Evolutionary conservation across 306 rosid genomes (phyloP), one percentile per base, ranked within the genome.

Genomic region (Cucurbita argyrosperma): DNA sequence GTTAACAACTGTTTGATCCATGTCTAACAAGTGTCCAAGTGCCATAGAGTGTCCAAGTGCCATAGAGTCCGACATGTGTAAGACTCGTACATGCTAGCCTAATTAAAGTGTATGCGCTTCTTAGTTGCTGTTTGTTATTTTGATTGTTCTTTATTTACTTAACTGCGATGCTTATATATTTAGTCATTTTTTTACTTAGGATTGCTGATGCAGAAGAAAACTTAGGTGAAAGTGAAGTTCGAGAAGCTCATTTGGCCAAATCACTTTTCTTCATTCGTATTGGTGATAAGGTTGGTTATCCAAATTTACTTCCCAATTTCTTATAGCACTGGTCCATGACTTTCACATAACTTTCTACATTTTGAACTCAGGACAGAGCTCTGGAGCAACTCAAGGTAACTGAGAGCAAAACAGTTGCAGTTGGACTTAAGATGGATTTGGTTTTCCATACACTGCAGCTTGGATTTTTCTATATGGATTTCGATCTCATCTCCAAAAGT

Each of bases 171-270:
- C 4, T 18, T 62, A 8, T 35, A 8, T 7, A 9, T 49, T 60
- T 7, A 30, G 26, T 10, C 6, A 3, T 49, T 75, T 13, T 43
- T 49, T 77, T 63, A 76, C 80, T 57, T 43, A 95, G 99, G 88
- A 91, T 91, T 82, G 96, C 97, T 73, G 99, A 95, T 71, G 97
- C 99, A 0, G 99, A 95, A 80, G 97, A 91, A 66, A 95, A 95
- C 85, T 83, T 95, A 43, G 99, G 99, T 8, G 99, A 95, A 85
- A 95, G 97, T 85, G 99, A 95, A 87, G 99, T 95, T 50, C 88
- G 99, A 43, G 99, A 95, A 84, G 99, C 99, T 72, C 99, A 94
- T 79, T 74, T 94, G 80, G 99, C 99, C 21, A 94, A 94, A 78
- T 89, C 99, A 74, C 76, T 91, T 83, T 89, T 84, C 78, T 91